These are phyloP conservation scores for Microthlaspi erraticum DNA, from an alignment of 345 rosid species.

Conservation along the genomic window DNA sequence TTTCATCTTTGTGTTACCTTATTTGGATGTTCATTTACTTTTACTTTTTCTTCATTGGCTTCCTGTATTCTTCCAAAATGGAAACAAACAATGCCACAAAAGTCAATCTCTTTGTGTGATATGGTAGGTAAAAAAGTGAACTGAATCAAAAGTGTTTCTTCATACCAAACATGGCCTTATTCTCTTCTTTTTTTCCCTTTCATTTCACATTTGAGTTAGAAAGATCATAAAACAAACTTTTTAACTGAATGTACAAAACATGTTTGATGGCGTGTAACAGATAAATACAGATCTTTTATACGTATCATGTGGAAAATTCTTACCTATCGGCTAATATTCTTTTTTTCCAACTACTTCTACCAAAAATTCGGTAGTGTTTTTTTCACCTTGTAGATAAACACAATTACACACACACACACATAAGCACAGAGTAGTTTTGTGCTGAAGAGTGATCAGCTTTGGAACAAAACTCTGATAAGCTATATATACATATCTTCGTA, in stretches of 20 bases:
- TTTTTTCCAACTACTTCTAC: conserved; percentile 17
- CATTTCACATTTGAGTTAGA: neutral
- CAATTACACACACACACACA: neutral
- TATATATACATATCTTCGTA: conserved; percentile 18
- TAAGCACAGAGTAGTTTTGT: neutral
- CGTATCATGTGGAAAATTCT: neutral
- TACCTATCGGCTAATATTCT: conserved; percentile 2
- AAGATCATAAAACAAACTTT: too few species aligned
- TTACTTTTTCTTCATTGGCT: neutral
- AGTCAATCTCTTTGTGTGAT: too few species aligned
- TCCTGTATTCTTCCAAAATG: neutral
- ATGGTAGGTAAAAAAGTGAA: neutral
- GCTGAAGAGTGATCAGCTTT: conserved; percentile 3
- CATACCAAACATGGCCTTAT: too few species aligned
- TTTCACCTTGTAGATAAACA: neutral
- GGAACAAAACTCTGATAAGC: conserved; percentile 32
- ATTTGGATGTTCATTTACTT: neutral
- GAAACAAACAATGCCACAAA: neutral
- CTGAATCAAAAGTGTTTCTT: neutral
- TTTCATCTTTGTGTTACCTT: neutral
- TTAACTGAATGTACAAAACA: too few species aligned
- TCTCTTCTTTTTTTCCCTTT: neutral
- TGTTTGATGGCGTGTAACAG: too few species aligned
- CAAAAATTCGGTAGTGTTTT: conserved; percentile 2
- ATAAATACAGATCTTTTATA: too few species aligned